These are phyloP conservation scores for Suillus alpinus DNA, from an alignment of 768 basidiomycete species.

Conservation along the genomic window DNA sequence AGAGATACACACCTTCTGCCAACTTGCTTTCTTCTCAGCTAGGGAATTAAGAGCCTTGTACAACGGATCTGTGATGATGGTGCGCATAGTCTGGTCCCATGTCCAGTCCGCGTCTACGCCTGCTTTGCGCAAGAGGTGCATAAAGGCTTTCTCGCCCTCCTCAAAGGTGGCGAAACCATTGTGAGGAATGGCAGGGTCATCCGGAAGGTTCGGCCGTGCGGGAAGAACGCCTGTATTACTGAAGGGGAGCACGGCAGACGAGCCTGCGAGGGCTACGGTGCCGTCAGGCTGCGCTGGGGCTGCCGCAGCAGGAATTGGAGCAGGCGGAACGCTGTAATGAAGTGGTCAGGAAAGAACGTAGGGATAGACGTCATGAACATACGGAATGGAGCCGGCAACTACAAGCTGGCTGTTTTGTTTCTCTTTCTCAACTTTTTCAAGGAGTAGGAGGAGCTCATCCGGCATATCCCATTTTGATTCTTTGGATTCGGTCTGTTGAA, in stretches of 20 bases:
- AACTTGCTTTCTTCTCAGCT: constrained; percentile 91
- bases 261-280: constrained; percentile 44
- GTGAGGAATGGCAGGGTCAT: constrained; percentile 85
- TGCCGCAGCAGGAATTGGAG: constrained; percentile 51
- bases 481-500: constrained; percentile 69
- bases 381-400: constrained; percentile 25
- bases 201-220: constrained; percentile 75
- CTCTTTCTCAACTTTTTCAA: constrained; percentile 85
- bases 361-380: constrained; percentile 6
- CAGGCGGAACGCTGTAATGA: constrained; percentile 28
- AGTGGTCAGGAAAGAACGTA: constrained; percentile 6
- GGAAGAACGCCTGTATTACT: constrained; percentile 61
- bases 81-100: constrained; percentile 98
- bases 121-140: constrained; percentile 82
- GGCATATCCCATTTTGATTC: constrained; percentile 99
- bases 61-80: constrained; percentile 95
- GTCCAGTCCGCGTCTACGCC: constrained; percentile 92
- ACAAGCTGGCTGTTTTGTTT: constrained; percentile 39
- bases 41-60: constrained; percentile 93
- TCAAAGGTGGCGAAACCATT: constrained; percentile 84
- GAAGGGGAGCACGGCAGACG: constrained; percentile 54
- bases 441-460: constrained; percentile 79
- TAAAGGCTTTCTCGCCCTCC: constrained; percentile 94
- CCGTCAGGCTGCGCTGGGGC: constrained; percentile 39
- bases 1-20: constrained; percentile 72